Evolutionary conservation across 805 yeast species (phyloP).

Genomic region (Wilhelminamyces savonicus): DNA sequence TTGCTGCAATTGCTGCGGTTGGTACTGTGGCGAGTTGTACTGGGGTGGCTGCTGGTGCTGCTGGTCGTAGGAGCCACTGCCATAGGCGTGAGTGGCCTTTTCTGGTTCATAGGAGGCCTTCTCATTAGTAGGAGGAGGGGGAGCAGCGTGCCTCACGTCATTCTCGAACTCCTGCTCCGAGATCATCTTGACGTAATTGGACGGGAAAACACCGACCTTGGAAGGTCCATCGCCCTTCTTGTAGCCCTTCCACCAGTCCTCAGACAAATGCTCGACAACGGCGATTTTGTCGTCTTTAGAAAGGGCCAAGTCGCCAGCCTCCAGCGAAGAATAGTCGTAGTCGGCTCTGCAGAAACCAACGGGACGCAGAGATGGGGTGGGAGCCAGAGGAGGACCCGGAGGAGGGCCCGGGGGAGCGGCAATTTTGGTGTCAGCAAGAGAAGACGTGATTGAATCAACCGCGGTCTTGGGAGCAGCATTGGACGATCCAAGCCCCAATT

Average conservation of each 20-base stretch:
- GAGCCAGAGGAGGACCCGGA: neutral
- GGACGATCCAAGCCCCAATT: slow-evolving; percentile 7
- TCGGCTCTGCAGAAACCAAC: slow-evolving; percentile 52
- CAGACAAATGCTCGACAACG: slow-evolving; percentile 66
- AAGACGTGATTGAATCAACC: neutral
- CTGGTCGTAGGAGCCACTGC: no score
- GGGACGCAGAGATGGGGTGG: slow-evolving; percentile 12
- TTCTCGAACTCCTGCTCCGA: slow-evolving; percentile 24
- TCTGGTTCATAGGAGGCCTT: slow-evolving; percentile 10
- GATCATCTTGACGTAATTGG: slow-evolving; percentile 64
- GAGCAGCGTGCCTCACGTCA: slow-evolving; percentile 1
- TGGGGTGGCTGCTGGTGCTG: slow-evolving; percentile 9
- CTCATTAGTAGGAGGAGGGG: slow-evolving; percentile 12
- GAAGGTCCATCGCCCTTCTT: slow-evolving; percentile 30
- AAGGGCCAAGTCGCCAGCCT: slow-evolving; percentile 66
- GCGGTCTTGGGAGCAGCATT: slow-evolving; percentile 2
- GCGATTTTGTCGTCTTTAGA: slow-evolving; percentile 62
- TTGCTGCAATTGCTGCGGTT: slow-evolving; percentile 11
- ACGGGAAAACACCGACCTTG: slow-evolving; percentile 78
- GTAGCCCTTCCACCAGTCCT: slow-evolving; percentile 90
- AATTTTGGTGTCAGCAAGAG: neutral
- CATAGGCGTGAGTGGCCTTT: no score
- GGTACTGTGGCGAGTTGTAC: slow-evolving; percentile 6
- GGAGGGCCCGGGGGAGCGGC: neutral
- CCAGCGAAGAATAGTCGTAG: slow-evolving; percentile 70